phyloP scores from a whole-genome alignment of 208 protist genomes.

The Zelonia costaricensis region DNA sequence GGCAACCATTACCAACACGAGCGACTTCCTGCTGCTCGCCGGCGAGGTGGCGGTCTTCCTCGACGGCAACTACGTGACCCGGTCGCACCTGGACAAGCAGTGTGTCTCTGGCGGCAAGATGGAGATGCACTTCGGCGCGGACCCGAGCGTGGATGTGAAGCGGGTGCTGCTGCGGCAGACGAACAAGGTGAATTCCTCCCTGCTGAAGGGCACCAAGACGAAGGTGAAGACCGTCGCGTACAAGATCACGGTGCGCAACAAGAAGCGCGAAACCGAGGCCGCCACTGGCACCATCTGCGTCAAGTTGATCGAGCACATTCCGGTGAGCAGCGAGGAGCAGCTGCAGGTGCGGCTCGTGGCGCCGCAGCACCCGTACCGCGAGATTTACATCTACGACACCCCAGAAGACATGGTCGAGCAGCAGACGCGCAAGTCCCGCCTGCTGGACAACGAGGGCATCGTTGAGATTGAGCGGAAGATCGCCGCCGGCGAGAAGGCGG shows the following conservation, averaged over 20 bases:
- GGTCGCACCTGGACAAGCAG: conserved; percentile 17
- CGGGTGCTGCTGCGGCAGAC: conserved; percentile 30
- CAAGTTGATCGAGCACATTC: conserved; percentile 31
- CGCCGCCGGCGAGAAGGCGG: conserved; percentile 15
- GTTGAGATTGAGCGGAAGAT: conserved; percentile 31
- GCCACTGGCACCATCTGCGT: conserved; percentile 11
- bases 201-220: conserved; percentile 21
- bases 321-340: conserved; percentile 29
- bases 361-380: conserved; percentile 20
- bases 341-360: conserved; percentile 29
- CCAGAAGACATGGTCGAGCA: conserved; percentile 21
- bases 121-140: conserved; percentile 26
- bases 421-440: conserved; percentile 19
- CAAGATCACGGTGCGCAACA: conserved; percentile 28
- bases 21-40: conserved; percentile 18
- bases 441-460: conserved; percentile 23
- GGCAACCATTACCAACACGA: conserved; percentile 22
- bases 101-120: conserved; percentile 15
- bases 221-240: conserved; percentile 20
- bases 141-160: conserved; percentile 27
- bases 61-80: conserved; percentile 25
- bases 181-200: conserved; percentile 22
- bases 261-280: conserved; percentile 14
- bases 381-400: conserved; percentile 31
- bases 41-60: conserved; percentile 29